Evolutionary conservation across 768 basidiomycete species (phyloP).

Genomic region (Serendipita sp.): DNA sequence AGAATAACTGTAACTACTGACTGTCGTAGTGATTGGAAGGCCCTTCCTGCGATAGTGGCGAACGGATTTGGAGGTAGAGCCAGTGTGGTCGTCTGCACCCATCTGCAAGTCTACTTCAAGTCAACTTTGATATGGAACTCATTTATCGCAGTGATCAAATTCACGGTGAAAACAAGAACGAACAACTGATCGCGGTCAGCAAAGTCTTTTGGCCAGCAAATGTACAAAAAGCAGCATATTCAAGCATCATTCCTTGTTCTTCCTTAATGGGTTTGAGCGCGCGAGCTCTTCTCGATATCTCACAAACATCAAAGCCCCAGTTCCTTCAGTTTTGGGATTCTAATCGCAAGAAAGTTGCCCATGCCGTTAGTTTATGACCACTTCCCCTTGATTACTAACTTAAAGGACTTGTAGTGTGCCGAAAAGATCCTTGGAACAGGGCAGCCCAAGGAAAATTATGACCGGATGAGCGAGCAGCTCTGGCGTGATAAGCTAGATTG

Average conservation of each 20-base stretch:
- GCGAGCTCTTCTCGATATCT: neutral
- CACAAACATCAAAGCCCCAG: neutral
- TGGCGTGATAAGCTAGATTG: neutral
- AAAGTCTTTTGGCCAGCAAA: conserved; percentile 2
- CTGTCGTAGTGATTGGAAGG: neutral
- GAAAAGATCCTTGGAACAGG: neutral
- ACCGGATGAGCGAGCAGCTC: neutral
- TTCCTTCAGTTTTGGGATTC: neutral
- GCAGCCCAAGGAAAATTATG: neutral
- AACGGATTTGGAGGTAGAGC: neutral
- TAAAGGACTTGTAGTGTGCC: neutral
- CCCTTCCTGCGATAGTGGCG: neutral
- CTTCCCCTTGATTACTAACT: neutral
- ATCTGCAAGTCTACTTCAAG: neutral
- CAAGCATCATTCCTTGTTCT: neutral
- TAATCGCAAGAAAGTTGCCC: neutral
- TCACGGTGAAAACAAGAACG: neutral
- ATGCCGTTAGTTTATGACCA: neutral
- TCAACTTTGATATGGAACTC: neutral
- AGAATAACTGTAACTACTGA: neutral
- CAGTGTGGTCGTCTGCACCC: neutral
- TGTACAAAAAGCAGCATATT: neutral
- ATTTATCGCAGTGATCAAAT: neutral
- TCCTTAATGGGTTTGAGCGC: conserved; percentile 4
- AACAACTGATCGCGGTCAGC: neutral